phyloP scores from a whole-genome alignment of 495 filamentous ascomycete species.

The Penicillium goetzii region DNA sequence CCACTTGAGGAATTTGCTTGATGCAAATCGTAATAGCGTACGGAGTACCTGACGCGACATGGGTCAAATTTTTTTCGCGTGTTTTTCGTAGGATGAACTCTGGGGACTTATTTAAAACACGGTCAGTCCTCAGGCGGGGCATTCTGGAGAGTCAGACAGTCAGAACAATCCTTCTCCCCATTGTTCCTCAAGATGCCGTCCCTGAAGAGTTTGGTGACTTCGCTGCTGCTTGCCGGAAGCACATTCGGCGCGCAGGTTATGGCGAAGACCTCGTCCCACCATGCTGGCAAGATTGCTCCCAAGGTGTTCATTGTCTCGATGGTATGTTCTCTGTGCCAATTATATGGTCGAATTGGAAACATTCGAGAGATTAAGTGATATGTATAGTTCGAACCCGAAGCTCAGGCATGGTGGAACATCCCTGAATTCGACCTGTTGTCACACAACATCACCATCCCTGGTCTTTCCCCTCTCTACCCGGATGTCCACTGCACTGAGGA shows the following conservation, averaged over 20 bases:
- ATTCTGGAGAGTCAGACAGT: neutral
- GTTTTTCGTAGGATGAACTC: neutral
- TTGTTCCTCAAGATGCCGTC: constrained; percentile 18
- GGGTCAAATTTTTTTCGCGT: neutral
- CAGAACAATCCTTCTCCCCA: neutral
- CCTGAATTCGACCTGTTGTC: constrained; percentile 63
- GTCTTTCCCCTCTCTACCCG: constrained; percentile 66
- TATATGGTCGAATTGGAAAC: neutral
- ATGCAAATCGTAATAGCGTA: neutral
- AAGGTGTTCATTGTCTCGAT: constrained; percentile 74
- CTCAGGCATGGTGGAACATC: constrained; percentile 66
- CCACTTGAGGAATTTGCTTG: constrained; percentile 13
- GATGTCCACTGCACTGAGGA: constrained; percentile 64
- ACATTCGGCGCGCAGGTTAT: constrained; percentile 15
- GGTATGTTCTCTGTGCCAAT: constrained; percentile 42
- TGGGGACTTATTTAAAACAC: neutral
- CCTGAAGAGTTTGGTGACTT: constrained; percentile 19
- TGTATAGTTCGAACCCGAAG: constrained; percentile 67
- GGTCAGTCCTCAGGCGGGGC: neutral
- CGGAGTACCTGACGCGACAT: neutral
- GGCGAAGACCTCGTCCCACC: constrained; percentile 1
- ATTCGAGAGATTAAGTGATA: neutral
- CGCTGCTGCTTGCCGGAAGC: constrained; percentile 25
- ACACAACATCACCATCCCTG: constrained; percentile 67
- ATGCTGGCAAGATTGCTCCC: constrained; percentile 51